These are phyloP conservation scores for Musa acuminata DNA, from an alignment of 176 grass and related monocot genomes.

Conservation along the genomic window DNA sequence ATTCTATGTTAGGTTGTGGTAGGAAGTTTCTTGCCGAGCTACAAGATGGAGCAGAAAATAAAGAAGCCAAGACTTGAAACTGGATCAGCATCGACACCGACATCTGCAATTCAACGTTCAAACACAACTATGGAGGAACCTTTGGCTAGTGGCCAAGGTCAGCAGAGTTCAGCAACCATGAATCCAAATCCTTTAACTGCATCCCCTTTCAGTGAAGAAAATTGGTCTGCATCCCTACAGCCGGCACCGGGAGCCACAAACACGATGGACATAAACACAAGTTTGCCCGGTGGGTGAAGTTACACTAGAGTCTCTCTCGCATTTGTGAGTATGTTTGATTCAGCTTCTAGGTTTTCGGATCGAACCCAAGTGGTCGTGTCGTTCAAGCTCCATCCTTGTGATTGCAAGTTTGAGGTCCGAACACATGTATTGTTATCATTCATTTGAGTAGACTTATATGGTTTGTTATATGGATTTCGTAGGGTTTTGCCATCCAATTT, in stretches of 20 bases:
- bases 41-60: conserved; percentile 60
- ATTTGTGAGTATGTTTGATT: too few species aligned
- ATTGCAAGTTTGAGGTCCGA: too few species aligned
- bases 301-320: not conserved
- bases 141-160: conserved; percentile 32
- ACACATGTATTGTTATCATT: too few species aligned
- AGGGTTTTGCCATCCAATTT: too few species aligned
- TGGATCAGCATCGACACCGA: conserved; percentile 20
- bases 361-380: too few species aligned
- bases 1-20: conserved; percentile 61
- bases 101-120: conserved; percentile 39
- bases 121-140: conserved; percentile 43
- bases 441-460: too few species aligned
- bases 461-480: too few species aligned
- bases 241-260: not conserved
- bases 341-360: too few species aligned
- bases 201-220: conserved; percentile 54
- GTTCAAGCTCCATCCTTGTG: too few species aligned
- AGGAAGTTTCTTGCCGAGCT: conserved; percentile 83
- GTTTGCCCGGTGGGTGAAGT: conserved; percentile 31
- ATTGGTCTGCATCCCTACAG: conserved; percentile 35
- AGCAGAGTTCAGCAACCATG: not conserved
- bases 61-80: conserved; percentile 60
- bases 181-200: conserved; percentile 7
- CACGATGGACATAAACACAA: conserved; percentile 24